These are phyloP conservation scores for Fusarium papillatum DNA, from an alignment of 2,329 filamentous ascomycete genomes.

Conservation along the genomic window DNA sequence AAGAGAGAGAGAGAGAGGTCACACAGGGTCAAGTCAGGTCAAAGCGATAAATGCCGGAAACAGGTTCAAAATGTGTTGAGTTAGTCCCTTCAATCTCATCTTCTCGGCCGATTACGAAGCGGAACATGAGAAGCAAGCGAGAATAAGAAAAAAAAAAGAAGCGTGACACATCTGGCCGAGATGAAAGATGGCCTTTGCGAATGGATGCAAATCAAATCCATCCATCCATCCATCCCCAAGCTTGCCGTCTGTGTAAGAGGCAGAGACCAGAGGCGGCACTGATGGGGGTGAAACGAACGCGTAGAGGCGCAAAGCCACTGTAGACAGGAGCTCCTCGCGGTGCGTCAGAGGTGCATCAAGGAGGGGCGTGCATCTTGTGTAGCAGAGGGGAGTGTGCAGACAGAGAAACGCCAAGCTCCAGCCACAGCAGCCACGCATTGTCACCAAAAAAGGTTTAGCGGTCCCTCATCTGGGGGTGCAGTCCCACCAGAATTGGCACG, in stretches of 20 bases:
- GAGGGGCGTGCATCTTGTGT: background rate
- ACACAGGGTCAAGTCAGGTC: background rate
- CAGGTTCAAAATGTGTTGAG: background rate
- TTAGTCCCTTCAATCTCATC: background rate
- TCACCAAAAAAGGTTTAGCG: background rate
- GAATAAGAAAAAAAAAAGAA: background rate
- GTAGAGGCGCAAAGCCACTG: constrained; percentile 2
- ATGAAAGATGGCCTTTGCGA: background rate
- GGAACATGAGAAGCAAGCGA: background rate
- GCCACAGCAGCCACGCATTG: background rate
- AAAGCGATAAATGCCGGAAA: background rate
- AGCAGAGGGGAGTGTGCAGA: background rate
- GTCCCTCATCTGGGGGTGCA: background rate
- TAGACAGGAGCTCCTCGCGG: constrained; percentile 18
- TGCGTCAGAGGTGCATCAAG: constrained; percentile 29
- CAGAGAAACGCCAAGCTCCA: background rate
- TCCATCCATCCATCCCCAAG: background rate
- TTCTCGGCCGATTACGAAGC: background rate
- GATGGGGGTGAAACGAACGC: constrained; percentile 17
- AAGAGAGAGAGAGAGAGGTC: constrained; percentile 1
- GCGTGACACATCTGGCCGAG: background rate
- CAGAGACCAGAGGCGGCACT: background rate
- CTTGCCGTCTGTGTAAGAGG: background rate
- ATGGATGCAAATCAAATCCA: background rate
- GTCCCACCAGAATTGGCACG: background rate